A percentile compares a stretch with the other conserved stretches of the same genome.
phyloP scores from a whole-genome alignment of 305 asterid genomes.

The Coffea humblotiana region DNA sequence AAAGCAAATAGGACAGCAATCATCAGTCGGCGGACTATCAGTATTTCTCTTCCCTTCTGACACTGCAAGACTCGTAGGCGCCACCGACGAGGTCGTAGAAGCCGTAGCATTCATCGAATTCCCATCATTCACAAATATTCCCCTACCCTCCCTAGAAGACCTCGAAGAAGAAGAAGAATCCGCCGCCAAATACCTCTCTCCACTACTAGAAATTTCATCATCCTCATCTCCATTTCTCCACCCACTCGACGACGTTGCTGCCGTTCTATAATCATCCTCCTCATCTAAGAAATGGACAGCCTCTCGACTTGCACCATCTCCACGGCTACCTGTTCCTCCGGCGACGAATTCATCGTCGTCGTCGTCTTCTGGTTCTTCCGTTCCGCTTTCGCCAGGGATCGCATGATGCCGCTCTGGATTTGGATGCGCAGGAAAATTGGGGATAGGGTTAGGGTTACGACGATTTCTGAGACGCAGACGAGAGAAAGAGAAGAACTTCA shows the following conservation, averaged over 20 bases:
- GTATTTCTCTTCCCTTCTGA: slow-evolving; percentile 33
- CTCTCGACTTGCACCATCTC: background rate
- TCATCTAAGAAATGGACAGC: background rate
- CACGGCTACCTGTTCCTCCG: background rate
- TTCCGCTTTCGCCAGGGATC: no score
- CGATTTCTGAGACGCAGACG: background rate
- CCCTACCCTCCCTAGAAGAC: slow-evolving; percentile 6
- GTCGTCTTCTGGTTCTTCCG: no score
- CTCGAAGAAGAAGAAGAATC: background rate
- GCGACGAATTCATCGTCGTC: no score
- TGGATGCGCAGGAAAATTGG: background rate
- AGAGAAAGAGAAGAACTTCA: background rate
- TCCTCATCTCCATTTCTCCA: background rate
- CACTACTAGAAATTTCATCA: background rate
- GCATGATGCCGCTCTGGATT: background rate
- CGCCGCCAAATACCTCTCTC: background rate
- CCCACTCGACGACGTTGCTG: background rate
- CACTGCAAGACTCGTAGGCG: slow-evolving; percentile 10
- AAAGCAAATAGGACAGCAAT: slow-evolving; percentile 84
- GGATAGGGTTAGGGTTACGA: background rate
- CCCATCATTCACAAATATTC: slow-evolving; percentile 20
- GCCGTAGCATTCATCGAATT: background rate
- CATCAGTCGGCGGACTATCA: slow-evolving; percentile 66
- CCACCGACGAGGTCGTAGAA: slow-evolving; percentile 3
- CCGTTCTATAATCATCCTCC: background rate